Conservation (phyloP, 352 stramenopile genomes). For the Globisporangium okanoganense region DNA sequence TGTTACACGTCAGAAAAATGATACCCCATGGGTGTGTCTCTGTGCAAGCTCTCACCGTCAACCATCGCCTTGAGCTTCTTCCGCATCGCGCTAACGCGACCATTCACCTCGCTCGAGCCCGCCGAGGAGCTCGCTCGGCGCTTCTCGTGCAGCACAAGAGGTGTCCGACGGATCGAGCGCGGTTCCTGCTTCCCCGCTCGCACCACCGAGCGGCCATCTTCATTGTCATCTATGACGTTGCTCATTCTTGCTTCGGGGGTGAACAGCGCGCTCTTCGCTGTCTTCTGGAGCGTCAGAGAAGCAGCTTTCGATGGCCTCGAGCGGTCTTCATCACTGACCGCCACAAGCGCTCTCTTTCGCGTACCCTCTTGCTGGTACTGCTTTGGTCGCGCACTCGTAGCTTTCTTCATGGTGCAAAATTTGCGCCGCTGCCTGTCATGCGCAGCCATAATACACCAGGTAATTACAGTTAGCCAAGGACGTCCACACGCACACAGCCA, state of each 20-base stretch:
- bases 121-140: background rate
- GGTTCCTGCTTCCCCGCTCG: background rate
- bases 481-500: background rate
- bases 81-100: constrained; percentile 7
- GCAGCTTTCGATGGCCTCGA: background rate
- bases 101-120: constrained; percentile 14
- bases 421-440: background rate
- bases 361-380: background rate
- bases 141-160: constrained; percentile 4
- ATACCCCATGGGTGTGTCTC: background rate
- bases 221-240: background rate
- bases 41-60: constrained; percentile 7
- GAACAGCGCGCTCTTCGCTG: constrained; percentile 1
- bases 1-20: background rate
- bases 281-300: background rate
- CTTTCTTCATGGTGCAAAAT: background rate
- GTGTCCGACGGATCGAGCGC: background rate
- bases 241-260: background rate
- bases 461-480: background rate
- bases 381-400: background rate
- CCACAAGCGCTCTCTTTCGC: background rate
- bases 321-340: background rate
- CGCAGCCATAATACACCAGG: background rate
- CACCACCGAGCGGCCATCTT: background rate
- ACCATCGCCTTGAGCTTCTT: constrained; percentile 20